Conservation (phyloP, 139 green algal genomes). For the Asterochloris erici region DNA sequence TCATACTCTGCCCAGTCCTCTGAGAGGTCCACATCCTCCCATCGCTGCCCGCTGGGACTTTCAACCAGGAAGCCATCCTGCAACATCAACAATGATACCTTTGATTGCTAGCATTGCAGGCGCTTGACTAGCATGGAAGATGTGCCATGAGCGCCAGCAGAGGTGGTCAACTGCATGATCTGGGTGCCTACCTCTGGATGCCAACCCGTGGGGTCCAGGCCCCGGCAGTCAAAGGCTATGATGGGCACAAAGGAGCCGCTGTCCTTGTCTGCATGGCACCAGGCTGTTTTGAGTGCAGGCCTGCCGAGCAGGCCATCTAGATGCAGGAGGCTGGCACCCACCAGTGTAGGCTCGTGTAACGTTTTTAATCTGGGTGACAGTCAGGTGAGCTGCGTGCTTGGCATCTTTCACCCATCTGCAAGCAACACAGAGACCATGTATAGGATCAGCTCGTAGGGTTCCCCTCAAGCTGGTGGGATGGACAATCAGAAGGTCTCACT, state of each 20-base stretch:
- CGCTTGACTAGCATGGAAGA: background rate
- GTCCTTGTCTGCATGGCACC: conserved; percentile 41
- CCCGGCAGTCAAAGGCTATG: conserved; percentile 78
- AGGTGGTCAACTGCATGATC: background rate
- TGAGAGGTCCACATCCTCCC: conserved; percentile 41
- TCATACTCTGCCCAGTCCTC: conserved; percentile 85
- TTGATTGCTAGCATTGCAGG: background rate
- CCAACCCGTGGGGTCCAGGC: conserved; percentile 65
- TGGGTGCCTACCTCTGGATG: conserved; percentile 34
- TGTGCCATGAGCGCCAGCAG: background rate
- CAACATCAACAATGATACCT: background rate
- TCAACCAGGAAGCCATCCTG: conserved; percentile 41
- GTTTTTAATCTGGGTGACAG: conserved; percentile 59
- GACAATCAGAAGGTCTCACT: conserved; percentile 11
- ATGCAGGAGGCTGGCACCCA: background rate
- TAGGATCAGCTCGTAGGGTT: background rate
- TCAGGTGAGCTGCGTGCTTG: conserved; percentile 47
- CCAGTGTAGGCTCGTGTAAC: conserved; percentile 42
- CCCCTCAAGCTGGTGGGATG: conserved; percentile 11
- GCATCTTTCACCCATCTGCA: conserved; percentile 36
- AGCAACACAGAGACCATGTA: background rate
- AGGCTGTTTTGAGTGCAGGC: background rate
- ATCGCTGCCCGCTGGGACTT: conserved; percentile 29
- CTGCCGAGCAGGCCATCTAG: background rate
- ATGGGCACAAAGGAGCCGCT: conserved; percentile 65